Percentiles rank a stretch among this genome's conserved stretches.
Evolutionary conservation across 2,329 filamentous ascomycete genomes (phyloP).

Genomic region (Stagonosporopsis rhizophila): DNA sequence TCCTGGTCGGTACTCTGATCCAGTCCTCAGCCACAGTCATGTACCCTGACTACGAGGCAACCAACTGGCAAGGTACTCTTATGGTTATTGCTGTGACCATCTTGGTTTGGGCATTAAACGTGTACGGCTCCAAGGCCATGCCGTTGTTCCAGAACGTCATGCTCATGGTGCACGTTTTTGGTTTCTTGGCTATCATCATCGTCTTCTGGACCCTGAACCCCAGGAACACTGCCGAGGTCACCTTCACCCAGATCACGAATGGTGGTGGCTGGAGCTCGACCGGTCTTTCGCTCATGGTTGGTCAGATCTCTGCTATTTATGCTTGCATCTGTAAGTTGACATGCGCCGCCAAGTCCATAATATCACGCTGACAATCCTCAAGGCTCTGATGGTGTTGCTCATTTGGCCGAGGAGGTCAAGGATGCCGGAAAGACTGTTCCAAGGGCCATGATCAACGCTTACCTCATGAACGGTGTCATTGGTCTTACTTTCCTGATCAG

Average conservation of each 20-base stretch:
- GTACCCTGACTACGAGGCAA: slow-evolving; percentile 51
- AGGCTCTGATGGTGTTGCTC: slow-evolving; percentile 51
- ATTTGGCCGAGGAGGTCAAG: slow-evolving; percentile 55
- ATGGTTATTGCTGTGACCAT: slow-evolving; percentile 57
- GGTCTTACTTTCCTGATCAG: slow-evolving; percentile 46
- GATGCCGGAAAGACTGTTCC: slow-evolving; percentile 52
- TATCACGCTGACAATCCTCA: slow-evolving; percentile 18
- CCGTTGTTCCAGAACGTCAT: slow-evolving; percentile 47
- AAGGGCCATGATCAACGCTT: slow-evolving; percentile 51
- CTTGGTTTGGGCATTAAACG: slow-evolving; percentile 54
- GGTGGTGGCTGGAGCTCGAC: slow-evolving; percentile 50
- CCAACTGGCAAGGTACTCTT: slow-evolving; percentile 58
- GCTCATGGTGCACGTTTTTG: slow-evolving; percentile 52
- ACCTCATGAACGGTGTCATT: slow-evolving; percentile 49
- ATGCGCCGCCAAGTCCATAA: neutral
- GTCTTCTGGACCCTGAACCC: slow-evolving; percentile 48
- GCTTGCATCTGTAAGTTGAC: slow-evolving; percentile 41
- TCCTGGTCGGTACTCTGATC: slow-evolving; percentile 58
- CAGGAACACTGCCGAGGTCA: slow-evolving; percentile 35
- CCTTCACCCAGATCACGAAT: slow-evolving; percentile 48
- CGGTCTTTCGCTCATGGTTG: slow-evolving; percentile 50
- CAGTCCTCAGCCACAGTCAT: slow-evolving; percentile 53
- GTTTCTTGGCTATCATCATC: slow-evolving; percentile 55
- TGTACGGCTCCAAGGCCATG: slow-evolving; percentile 41
- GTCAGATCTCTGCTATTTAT: slow-evolving; percentile 50